These are phyloP conservation scores for Penicillium sp. DNA, from an alignment of 2,329 filamentous ascomycete genomes.

Conservation along the genomic window DNA sequence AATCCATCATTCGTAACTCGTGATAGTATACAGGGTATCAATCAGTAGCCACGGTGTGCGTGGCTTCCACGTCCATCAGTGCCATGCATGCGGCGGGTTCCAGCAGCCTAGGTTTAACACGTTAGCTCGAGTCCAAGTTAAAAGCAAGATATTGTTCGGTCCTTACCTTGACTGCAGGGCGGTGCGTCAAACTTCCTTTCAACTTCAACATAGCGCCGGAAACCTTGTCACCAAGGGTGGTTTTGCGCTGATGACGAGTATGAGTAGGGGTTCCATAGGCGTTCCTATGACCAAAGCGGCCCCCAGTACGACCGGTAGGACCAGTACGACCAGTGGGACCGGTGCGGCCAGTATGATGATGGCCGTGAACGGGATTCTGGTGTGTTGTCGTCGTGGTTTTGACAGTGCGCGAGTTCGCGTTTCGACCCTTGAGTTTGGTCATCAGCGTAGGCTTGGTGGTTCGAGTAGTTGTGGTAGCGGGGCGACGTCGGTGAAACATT, in stretches of 20 bases:
- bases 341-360: constrained; percentile 1
- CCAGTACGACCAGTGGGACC: constrained; percentile 19
- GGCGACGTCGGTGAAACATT: constrained; percentile 23
- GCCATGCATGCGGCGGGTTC: constrained; percentile 69
- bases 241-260: constrained; percentile 64
- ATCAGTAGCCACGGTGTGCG: constrained; percentile 21
- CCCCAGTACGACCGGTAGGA: background rate
- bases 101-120: constrained; percentile 57
- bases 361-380: background rate
- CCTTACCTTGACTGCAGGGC: constrained; percentile 64
- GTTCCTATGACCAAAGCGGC: constrained; percentile 7
- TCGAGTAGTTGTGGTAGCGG: constrained; percentile 36
- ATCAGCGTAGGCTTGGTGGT: constrained; percentile 53
- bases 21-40: constrained; percentile 5
- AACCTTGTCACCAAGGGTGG: constrained; percentile 72
- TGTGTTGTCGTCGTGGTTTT: constrained; percentile 44
- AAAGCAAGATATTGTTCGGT: constrained; percentile 22
- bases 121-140: background rate
- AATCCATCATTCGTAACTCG: background rate
- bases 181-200: constrained; percentile 65
- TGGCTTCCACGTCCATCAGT: constrained; percentile 64
- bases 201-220: constrained; percentile 72
- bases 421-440: constrained; percentile 51
- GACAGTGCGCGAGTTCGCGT: constrained; percentile 33
- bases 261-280: constrained; percentile 11